Conservation (phyloP, 129 eudicot species). For the Artemisia annua region DNA sequence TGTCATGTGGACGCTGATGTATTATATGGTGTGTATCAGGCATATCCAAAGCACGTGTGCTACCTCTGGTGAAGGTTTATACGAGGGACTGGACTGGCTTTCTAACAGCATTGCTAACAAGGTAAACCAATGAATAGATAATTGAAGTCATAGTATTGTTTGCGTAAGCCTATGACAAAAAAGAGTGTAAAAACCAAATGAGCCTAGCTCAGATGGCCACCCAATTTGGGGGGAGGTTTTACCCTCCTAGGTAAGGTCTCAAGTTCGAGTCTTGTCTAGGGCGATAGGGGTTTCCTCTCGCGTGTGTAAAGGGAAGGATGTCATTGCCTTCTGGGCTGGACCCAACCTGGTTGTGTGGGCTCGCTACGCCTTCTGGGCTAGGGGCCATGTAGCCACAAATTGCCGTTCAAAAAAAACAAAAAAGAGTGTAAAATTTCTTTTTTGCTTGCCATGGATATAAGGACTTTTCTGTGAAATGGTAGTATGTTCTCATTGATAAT, state of each 20-base stretch:
- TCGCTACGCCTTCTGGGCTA: too few relatives aligned
- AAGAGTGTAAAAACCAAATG: too few relatives aligned
- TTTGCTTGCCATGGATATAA: neutral
- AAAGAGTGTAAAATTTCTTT: neutral
- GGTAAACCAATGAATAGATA: conserved; percentile 25
- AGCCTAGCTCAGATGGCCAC: too few relatives aligned
- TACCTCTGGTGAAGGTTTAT: conserved; percentile 62
- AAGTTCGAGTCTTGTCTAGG: too few relatives aligned
- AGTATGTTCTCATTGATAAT: neutral
- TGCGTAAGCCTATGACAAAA: neutral
- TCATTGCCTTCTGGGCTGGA: too few relatives aligned
- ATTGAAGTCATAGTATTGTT: neutral
- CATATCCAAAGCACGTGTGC: conserved; percentile 66
- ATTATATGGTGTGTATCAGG: conserved; percentile 30
- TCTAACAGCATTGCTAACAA: conserved; percentile 58
- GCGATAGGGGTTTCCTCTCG: too few relatives aligned
- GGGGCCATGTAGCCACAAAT: too few relatives aligned
- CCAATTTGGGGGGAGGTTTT: too few relatives aligned
- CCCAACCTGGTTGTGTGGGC: too few relatives aligned
- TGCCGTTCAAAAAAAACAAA: too few relatives aligned
- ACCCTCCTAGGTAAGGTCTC: too few relatives aligned
- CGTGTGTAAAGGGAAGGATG: too few relatives aligned
- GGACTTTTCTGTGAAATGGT: neutral
- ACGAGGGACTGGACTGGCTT: conserved; percentile 64
- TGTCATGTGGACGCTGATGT: neutral